These are phyloP conservation scores for Brassica hybrid DNA, from an alignment of 441 rosid species.

Conservation along the genomic window DNA sequence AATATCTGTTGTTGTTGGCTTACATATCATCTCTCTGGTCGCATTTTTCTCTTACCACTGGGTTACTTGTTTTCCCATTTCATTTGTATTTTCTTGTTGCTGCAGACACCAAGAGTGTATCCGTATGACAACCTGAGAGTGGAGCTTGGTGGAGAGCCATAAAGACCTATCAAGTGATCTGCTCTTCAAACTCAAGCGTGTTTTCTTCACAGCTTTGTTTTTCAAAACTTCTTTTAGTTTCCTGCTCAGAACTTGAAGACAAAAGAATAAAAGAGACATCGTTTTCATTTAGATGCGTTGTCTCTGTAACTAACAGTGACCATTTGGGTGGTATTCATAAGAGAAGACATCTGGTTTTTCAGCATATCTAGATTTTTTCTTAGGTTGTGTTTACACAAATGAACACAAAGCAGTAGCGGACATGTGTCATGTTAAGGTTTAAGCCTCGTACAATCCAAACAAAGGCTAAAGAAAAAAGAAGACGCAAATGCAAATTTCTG, in stretches of 20 bases:
- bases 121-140: conserved; percentile 92
- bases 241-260: conserved; percentile 28
- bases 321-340: conserved; percentile 27
- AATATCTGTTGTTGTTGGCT: conserved; percentile 1
- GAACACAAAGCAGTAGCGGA: neutral
- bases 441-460: conserved; percentile 25
- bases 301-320: conserved; percentile 42
- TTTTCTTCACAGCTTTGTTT: conserved; percentile 14
- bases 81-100: conserved; percentile 25
- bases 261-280: conserved; percentile 28
- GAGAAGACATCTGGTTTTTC: conserved; percentile 30
- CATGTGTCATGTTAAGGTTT: conserved; percentile 22
- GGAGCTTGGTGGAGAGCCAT: conserved; percentile 97
- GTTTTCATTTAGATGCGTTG: conserved; percentile 18
- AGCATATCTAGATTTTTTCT: neutral
- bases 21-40: neutral
- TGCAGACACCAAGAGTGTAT: conserved; percentile 84
- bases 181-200: conserved; percentile 12
- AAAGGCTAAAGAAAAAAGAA: neutral
- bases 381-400: neutral
- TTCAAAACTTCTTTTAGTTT: conserved; percentile 25
- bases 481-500: neutral
- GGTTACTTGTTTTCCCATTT: neutral
- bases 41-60: neutral
- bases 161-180: conserved; percentile 31